Conservation (phyloP, 768 basidiomycete genomes). For the Arthromyces matolae region DNA sequence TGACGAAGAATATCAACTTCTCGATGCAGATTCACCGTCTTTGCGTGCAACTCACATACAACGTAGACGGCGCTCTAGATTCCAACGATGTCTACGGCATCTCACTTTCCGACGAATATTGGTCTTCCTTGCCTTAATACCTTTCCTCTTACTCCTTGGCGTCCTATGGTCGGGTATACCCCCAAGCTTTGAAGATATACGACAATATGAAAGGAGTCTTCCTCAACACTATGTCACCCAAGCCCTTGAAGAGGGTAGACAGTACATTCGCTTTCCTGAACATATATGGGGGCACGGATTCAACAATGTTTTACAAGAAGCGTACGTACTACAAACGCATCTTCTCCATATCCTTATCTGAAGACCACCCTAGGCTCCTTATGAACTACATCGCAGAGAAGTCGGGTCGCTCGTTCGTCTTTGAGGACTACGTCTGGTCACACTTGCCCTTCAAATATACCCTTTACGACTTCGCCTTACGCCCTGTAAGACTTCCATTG, state of each 20-base stretch:
- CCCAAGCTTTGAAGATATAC: slow-evolving; percentile 20
- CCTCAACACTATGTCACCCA: slow-evolving; percentile 19
- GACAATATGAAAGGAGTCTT: slow-evolving; percentile 18
- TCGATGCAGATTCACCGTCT: slow-evolving; percentile 7
- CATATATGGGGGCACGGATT: slow-evolving; percentile 61
- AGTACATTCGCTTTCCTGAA: slow-evolving; percentile 48
- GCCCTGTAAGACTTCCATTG: slow-evolving; percentile 50
- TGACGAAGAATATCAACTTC: slow-evolving; percentile 23
- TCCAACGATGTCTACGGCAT: slow-evolving; percentile 13
- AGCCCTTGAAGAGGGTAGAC: slow-evolving; percentile 11
- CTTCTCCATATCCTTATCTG: background rate
- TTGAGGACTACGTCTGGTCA: slow-evolving; percentile 63
- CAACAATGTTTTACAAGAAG: slow-evolving; percentile 61
- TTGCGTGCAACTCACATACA: background rate
- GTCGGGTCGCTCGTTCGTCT: slow-evolving; percentile 53
- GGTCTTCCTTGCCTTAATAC: slow-evolving; percentile 14
- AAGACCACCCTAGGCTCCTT: slow-evolving; percentile 32
- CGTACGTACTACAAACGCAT: slow-evolving; percentile 27
- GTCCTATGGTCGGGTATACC: slow-evolving; percentile 23
- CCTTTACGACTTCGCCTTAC: slow-evolving; percentile 49
- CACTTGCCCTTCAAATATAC: slow-evolving; percentile 50
- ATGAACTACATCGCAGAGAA: slow-evolving; percentile 50
- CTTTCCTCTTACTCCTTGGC: slow-evolving; percentile 14
- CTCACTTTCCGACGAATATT: slow-evolving; percentile 18
- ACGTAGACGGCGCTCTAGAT: slow-evolving; percentile 12